A percentile compares a stretch with the other conserved stretches of the same genome.
Conservation (phyloP, 768 basidiomycete genomes). For the Pleurotus tuber-regium region DNA sequence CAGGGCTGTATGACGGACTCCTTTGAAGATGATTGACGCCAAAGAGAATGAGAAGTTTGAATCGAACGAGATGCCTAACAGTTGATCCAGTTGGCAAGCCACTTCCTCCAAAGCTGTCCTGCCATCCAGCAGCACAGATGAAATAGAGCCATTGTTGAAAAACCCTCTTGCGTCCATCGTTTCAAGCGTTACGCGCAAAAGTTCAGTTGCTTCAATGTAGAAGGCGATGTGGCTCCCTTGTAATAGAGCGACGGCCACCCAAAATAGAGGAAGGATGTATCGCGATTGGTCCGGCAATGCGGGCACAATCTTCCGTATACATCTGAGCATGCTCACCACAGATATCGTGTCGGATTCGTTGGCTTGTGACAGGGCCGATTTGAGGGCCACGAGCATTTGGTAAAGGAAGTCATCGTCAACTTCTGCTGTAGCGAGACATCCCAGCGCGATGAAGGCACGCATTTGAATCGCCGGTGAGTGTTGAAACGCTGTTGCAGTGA, state of each 20-base stretch:
- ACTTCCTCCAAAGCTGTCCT: conserved; percentile 66
- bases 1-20: conserved; percentile 67
- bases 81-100: conserved; percentile 67
- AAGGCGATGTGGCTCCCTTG: conserved; percentile 73
- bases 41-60: conserved; percentile 78
- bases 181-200: conserved; percentile 65
- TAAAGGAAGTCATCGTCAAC: conserved; percentile 93
- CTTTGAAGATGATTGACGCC: conserved; percentile 83
- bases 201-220: conserved; percentile 64
- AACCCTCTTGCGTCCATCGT: conserved; percentile 58
- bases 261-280: conserved; percentile 76
- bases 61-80: conserved; percentile 76
- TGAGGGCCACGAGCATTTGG: conserved; percentile 88
- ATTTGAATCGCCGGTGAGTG: conserved; percentile 85
- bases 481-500: conserved; percentile 88
- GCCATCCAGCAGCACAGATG: conserved; percentile 58
- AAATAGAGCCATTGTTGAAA: conserved; percentile 54
- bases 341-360: conserved; percentile 67
- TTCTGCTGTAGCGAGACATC: conserved; percentile 76
- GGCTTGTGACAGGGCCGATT: conserved; percentile 64
- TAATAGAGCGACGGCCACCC: conserved; percentile 83
- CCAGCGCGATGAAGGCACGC: conserved; percentile 81
- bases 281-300: conserved; percentile 66
- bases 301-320: conserved; percentile 75
- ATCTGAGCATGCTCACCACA: conserved; percentile 86